Conservation (phyloP, 768 basidiomycete genomes). For the Neoboletus subvelutipes region DNA sequence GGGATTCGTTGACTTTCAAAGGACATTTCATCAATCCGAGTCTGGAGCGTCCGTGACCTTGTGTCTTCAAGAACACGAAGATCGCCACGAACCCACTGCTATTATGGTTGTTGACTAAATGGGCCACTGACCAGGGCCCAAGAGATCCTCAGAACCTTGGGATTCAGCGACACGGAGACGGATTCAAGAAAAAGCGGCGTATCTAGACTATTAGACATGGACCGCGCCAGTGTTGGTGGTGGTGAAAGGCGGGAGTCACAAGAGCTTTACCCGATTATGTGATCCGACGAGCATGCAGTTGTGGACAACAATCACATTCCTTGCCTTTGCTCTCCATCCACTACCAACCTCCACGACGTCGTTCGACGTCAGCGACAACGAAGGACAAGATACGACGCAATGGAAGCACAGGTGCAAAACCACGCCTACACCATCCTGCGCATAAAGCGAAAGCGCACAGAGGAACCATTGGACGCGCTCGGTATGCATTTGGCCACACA, state of each 20-base stretch:
- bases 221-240: background rate
- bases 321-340: background rate
- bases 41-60: too few species aligned
- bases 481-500: constrained; percentile 44
- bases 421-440: constrained; percentile 70
- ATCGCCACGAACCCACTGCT: too few species aligned
- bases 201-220: too few species aligned
- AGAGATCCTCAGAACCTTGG: background rate
- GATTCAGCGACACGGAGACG: background rate
- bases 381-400: constrained; percentile 7
- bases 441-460: constrained; percentile 80
- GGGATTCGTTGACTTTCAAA: too few species aligned
- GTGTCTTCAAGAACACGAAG: background rate
- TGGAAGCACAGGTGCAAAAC: constrained; percentile 23
- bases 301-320: background rate
- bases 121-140: background rate
- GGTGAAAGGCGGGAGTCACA: background rate
- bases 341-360: background rate
- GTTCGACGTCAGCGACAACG: background rate
- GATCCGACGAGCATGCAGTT: background rate
- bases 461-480: constrained; percentile 80
- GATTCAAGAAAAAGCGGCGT: background rate
- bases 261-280: constrained; percentile 11
- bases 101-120: background rate
- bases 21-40: background rate